Evolutionary conservation across 192 early-diverging fungal species (phyloP), one percentile per base, ranked within the genome.

Genomic region (Dissophora globulifera): DNA sequence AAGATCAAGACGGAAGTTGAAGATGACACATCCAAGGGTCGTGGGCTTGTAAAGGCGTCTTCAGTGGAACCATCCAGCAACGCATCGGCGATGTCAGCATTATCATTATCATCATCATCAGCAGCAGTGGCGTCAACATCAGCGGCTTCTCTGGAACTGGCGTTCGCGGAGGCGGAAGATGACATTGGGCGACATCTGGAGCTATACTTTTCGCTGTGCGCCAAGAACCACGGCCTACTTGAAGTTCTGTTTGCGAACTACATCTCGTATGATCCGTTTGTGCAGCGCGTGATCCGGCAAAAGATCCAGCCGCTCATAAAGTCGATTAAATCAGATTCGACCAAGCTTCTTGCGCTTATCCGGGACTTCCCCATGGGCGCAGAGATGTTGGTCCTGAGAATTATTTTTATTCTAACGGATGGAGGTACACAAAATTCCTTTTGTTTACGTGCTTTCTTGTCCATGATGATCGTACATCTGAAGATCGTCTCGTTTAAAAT

Each of bases 141-240:
- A n/a, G n/a, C n/a, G n/a, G n/a, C n/a, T n/a, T n/a, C n/a, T n/a
- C n/a, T n/a, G 46, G 62, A 52, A 20, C 51, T 68, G 63, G 43
- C 43, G 4, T 62, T 50, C 10, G 67, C 71, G 9, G 83, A 84
- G 78, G 80, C 81, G 11, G 90, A 91, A 54, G 67, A 84, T n/a
- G 91, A 91, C 58, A 83, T 93, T 15, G 78, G 86, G 12, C 57
- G 84, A 17, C 85, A 86, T 54, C 55, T 93, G 32, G 93, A 95
- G 57, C 69, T 95, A 26, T 95, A 83, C 70, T 88, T 95, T 64
- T 87, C 91, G 22, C 69, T 94, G 11, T 91, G 91, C 60, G 85
- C 84, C 43, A 92, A 90, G 62, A 92, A 92, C 42, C 87, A 81
- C 51, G 81, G 85, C 20, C 58, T 95, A n/a, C 74, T 95, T 41